Conservation (phyloP, 2,329 filamentous ascomycete genomes). For the Ascochyta viciae-villosae region DNA sequence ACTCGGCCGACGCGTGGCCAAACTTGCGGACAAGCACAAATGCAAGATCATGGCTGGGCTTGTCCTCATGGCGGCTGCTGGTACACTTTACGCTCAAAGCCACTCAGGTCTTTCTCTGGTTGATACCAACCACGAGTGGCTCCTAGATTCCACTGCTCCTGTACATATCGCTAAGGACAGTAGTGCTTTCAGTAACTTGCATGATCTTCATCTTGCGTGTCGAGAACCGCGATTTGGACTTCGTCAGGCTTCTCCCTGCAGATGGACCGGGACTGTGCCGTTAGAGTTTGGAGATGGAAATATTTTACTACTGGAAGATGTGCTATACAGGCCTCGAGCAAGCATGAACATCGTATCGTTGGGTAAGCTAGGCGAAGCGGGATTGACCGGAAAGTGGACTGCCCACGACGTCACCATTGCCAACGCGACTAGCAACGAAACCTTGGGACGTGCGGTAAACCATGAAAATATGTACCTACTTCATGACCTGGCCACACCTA, state of each 20-base stretch:
- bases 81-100: no score
- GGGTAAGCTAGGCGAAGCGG: background rate
- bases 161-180: background rate
- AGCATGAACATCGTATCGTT: background rate
- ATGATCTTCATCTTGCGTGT: background rate
- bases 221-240: background rate
- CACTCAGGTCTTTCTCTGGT: no score
- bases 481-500: no score
- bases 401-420: background rate
- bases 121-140: background rate
- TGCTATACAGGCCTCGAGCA: background rate
- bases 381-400: background rate
- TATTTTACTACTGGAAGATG: background rate
- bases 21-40: no score
- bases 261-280: background rate
- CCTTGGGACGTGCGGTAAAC: no score
- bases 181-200: background rate
- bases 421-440: background rate
- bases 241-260: background rate
- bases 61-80: no score
- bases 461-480: no score
- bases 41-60: no score
- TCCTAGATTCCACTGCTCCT: background rate
- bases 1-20: no score
- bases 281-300: background rate